Conservation (phyloP, 768 basidiomycete genomes). For the Hortiboletus campestris region DNA sequence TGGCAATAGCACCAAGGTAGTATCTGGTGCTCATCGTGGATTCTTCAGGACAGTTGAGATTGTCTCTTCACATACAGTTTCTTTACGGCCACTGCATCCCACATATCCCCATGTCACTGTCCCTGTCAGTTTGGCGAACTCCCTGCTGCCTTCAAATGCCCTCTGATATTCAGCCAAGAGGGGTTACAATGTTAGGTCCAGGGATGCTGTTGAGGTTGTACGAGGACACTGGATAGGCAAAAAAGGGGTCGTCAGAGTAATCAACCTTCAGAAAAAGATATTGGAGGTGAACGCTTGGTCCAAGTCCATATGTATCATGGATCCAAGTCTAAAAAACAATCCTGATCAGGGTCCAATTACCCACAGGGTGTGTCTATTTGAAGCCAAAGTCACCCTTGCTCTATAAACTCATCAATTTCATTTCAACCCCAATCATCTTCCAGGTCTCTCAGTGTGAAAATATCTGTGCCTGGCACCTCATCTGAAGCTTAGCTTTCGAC, state of each 20-base stretch:
- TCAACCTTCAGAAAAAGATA: not conserved
- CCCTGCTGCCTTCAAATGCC: not conserved
- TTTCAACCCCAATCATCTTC: too few relatives aligned
- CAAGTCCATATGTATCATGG: not conserved
- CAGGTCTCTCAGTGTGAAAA: too few relatives aligned
- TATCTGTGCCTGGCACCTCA: too few relatives aligned
- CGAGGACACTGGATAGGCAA: not conserved
- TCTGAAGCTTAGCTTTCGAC: too few relatives aligned
- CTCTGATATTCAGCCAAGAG: not conserved
- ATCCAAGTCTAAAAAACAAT: too few relatives aligned
- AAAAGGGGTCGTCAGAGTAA: not conserved
- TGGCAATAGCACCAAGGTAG: too few relatives aligned
- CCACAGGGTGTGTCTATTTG: too few relatives aligned
- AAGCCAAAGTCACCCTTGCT: too few relatives aligned
- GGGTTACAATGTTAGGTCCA: not conserved
- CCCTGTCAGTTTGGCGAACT: not conserved
- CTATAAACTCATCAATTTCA: too few relatives aligned
- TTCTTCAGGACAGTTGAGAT: not conserved
- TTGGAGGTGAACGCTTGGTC: not conserved
- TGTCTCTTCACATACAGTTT: not conserved
- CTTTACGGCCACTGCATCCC: not conserved
- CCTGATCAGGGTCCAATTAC: too few relatives aligned
- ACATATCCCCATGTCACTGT: not conserved
- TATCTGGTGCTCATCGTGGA: not conserved
- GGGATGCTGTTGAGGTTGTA: conserved; percentile 1